These are phyloP conservation scores for Withania somnifera DNA, from an alignment of 305 asterid species.

Conservation along the genomic window DNA sequence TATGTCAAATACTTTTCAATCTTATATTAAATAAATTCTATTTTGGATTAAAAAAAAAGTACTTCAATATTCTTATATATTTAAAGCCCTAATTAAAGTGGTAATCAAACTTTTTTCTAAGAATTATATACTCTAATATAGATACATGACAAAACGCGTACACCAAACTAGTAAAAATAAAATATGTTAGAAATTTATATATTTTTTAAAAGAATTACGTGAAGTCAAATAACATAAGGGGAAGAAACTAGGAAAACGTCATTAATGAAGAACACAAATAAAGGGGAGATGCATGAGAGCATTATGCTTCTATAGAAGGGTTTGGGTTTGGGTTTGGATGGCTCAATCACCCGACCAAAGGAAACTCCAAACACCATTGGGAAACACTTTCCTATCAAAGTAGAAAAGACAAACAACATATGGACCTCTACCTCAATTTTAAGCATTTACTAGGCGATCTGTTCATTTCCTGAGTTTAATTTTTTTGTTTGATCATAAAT, in stretches of 20 bases:
- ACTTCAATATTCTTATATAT: too few species aligned
- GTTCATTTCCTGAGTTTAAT: neutral
- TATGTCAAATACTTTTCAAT: too few species aligned
- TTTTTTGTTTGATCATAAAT: neutral
- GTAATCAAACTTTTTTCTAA: too few species aligned
- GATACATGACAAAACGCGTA: too few species aligned
- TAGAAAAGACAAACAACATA: slow-evolving; percentile 18
- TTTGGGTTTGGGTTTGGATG: neutral
- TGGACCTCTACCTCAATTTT: slow-evolving; percentile 18
- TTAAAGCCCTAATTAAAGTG: too few species aligned
- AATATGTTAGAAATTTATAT: too few species aligned
- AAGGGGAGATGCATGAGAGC: neutral
- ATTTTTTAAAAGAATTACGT: neutral
- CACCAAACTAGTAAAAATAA: too few species aligned
- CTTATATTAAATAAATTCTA: too few species aligned
- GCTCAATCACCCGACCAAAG: slow-evolving; percentile 19
- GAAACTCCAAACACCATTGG: slow-evolving; percentile 66
- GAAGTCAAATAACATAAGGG: neutral
- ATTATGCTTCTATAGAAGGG: neutral
- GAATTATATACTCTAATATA: too few species aligned
- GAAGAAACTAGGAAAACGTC: neutral
- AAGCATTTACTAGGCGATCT: neutral
- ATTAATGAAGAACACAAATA: neutral
- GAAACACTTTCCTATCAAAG: slow-evolving; percentile 42
- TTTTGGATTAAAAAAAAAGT: too few species aligned